These are phyloP conservation scores for Umbelopsis sp. DNA, from an alignment of 192 early-diverging fungal genomes.

Conservation along the genomic window DNA sequence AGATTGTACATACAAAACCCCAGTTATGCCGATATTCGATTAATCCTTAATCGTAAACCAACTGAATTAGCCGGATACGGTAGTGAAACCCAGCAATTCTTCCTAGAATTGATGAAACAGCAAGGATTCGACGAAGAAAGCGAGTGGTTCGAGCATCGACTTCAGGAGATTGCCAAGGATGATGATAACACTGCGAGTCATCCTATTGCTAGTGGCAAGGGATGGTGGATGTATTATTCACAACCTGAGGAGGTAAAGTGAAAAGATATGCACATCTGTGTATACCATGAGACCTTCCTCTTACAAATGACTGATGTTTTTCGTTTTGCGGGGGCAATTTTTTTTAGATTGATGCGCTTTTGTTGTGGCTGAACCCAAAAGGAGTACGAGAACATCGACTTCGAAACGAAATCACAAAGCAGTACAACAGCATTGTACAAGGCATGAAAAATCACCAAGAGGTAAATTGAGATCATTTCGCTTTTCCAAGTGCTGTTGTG, in stretches of 20 bases:
- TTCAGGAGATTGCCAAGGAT: background rate
- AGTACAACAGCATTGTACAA: slow-evolving; percentile 40
- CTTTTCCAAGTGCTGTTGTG: background rate
- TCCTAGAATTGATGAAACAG: slow-evolving; percentile 19
- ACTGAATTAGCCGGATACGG: slow-evolving; percentile 28
- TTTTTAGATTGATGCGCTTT: slow-evolving; percentile 64
- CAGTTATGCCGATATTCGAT: slow-evolving; percentile 49
- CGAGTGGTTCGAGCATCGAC: slow-evolving; percentile 30
- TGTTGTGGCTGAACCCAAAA: slow-evolving; percentile 72
- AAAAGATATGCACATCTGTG: too few species aligned
- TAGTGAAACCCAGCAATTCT: slow-evolving; percentile 19
- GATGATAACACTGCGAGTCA: background rate
- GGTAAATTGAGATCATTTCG: slow-evolving; percentile 1
- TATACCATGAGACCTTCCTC: too few species aligned
- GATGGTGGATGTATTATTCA: slow-evolving; percentile 29
- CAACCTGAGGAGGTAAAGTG: slow-evolving; percentile 26
- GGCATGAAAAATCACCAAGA: slow-evolving; percentile 60
- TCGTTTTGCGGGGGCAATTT: background rate
- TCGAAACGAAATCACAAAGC: slow-evolving; percentile 52
- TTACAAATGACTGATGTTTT: background rate
- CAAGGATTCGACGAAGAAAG: slow-evolving; percentile 37
- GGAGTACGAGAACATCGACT: slow-evolving; percentile 75
- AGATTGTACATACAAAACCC: slow-evolving; percentile 63
- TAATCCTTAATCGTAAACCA: slow-evolving; percentile 43
- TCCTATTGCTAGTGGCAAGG: background rate